phyloP scores from a whole-genome alignment of 2,329 filamentous ascomycete species.

The Fusarium setosum region DNA sequence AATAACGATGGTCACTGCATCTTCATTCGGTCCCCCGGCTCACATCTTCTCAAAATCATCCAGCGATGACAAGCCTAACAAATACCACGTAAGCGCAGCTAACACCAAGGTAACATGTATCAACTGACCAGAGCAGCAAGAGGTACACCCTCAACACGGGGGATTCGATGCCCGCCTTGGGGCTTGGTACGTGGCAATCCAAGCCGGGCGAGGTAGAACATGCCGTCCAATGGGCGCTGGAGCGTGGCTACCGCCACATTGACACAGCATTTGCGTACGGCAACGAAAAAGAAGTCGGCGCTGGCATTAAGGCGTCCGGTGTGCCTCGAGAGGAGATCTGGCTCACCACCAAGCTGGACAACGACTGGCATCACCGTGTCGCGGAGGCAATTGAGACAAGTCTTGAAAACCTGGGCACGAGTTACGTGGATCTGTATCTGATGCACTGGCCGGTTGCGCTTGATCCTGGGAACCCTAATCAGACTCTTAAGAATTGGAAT shows the following conservation, averaged over 20 bases:
- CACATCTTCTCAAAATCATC: no score
- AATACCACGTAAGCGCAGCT: neutral
- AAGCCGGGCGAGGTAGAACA: slow-evolving; percentile 63
- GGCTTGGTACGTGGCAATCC: slow-evolving; percentile 48
- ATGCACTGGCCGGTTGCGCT: slow-evolving; percentile 61
- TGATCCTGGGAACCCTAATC: slow-evolving; percentile 32
- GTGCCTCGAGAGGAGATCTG: slow-evolving; percentile 52
- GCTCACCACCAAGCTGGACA: slow-evolving; percentile 70
- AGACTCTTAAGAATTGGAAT: neutral
- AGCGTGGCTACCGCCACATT: slow-evolving; percentile 55
- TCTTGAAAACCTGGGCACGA: slow-evolving; percentile 58
- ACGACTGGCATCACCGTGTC: slow-evolving; percentile 58
- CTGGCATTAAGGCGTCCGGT: slow-evolving; percentile 47
- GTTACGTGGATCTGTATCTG: slow-evolving; percentile 63
- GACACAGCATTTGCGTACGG: slow-evolving; percentile 59
- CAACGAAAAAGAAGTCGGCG: slow-evolving; percentile 55
- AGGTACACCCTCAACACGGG: slow-evolving; percentile 43
- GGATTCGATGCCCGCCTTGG: slow-evolving; percentile 46
- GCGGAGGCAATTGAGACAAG: slow-evolving; percentile 58
- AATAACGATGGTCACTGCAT: no score
- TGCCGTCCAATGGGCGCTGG: slow-evolving; percentile 54
- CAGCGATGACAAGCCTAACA: neutral
- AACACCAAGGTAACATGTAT: neutral
- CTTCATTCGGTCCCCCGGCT: no score
- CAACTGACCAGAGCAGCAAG: neutral